Evolutionary conservation across 768 basidiomycete genomes (phyloP).

Genomic region (Mycena venus): DNA sequence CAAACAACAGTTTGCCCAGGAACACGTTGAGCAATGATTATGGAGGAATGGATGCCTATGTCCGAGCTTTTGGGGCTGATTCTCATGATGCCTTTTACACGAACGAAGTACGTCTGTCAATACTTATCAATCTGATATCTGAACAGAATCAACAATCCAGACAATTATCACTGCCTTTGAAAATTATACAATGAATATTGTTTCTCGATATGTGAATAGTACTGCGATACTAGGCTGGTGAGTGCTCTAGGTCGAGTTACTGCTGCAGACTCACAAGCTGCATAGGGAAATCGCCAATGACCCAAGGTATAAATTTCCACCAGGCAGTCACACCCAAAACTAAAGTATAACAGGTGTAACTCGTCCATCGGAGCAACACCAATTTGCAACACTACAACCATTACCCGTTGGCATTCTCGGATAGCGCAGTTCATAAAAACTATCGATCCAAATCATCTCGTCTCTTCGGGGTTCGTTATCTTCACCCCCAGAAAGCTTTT

Average conservation of each 20-base stretch:
- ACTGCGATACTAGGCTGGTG: conserved; percentile 68
- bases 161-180: conserved; percentile 64
- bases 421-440: conserved; percentile 59
- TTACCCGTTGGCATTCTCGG: conserved; percentile 70
- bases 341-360: conserved; percentile 59
- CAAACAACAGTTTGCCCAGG: conserved; percentile 59
- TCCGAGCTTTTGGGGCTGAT: conserved; percentile 60
- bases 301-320: conserved; percentile 58
- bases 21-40: conserved; percentile 75
- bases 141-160: conserved; percentile 21
- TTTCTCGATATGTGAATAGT: conserved; percentile 67
- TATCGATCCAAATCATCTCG: conserved; percentile 74
- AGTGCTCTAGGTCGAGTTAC: conserved; percentile 17
- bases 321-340: neutral
- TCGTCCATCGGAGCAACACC: conserved; percentile 61
- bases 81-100: conserved; percentile 73
- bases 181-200: conserved; percentile 69
- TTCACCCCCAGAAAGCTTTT: neutral
- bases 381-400: conserved; percentile 61
- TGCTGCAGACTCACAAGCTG: neutral
- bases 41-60: conserved; percentile 70
- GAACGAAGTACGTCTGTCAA: conserved; percentile 39
- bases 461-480: conserved; percentile 68
- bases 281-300: conserved; percentile 78
- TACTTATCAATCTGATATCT: neutral